Evolutionary conservation across 768 basidiomycete genomes (phyloP).

Genomic region (Phaffia tasmanica): DNA sequence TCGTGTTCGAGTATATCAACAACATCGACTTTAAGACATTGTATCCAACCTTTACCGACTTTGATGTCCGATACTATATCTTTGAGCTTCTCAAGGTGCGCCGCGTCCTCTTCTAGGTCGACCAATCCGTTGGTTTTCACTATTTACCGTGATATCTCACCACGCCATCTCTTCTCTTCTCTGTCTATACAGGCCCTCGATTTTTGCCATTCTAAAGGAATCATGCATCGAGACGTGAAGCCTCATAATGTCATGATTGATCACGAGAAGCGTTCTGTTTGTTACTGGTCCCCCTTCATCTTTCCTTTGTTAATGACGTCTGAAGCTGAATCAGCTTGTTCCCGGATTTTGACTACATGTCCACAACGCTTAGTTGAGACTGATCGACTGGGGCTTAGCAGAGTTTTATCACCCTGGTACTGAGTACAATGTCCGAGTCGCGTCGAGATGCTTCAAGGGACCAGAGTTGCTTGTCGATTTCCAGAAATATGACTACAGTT

Average conservation of each 20-base stretch:
- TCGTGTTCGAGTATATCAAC: constrained; percentile 31
- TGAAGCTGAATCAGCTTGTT: too few relatives aligned
- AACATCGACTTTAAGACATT: constrained; percentile 29
- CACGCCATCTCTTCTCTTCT: not conserved
- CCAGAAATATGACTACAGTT: constrained; percentile 27
- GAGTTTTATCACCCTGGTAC: constrained; percentile 29
- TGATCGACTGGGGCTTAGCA: constrained; percentile 31
- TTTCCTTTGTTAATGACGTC: too few relatives aligned
- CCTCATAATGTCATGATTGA: constrained; percentile 30
- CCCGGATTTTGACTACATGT: not conserved
- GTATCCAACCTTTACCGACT: constrained; percentile 28
- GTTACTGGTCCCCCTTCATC: too few relatives aligned
- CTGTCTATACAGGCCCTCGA: constrained; percentile 26
- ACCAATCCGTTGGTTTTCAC: not conserved
- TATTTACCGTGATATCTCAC: not conserved
- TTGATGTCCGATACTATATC: constrained; percentile 29
- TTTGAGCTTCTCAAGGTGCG: constrained; percentile 26
- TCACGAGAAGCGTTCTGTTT: constrained; percentile 9
- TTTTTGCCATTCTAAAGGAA: constrained; percentile 29
- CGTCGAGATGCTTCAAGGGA: constrained; percentile 8
- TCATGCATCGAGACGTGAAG: constrained; percentile 32
- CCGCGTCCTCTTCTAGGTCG: constrained; percentile 20
- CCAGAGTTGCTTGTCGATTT: accelerated
- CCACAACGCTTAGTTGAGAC: constrained; percentile 23
- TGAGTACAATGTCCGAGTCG: constrained; percentile 29